Evolutionary conservation across 2,329 filamentous ascomycete species (phyloP), one percentile per base, ranked within the genome.

Genomic region (Orbilia blumenaviensis): DNA sequence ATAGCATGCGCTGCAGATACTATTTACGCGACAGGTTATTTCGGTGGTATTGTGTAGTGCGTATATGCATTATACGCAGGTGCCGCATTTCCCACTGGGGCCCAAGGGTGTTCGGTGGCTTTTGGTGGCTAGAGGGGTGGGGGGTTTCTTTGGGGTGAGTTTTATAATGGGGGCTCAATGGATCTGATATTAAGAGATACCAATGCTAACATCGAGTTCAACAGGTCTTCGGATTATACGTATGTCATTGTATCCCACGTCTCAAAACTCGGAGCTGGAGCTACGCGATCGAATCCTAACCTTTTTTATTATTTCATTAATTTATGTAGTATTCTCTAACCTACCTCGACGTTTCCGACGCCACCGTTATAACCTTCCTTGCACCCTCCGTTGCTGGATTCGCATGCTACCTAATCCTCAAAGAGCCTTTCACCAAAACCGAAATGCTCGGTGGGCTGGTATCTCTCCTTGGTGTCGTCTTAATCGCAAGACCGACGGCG

Each of bases 291-390:
- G 23, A 54, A 61, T 46, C 61, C 73, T 34, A 76, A 44, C 9
- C 8, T 9, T 23, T 46, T 42, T 62, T n/a, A n/a, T n/a, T n/a
- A n/a, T n/a, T n/a, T n/a, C n/a, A n/a, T n/a, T n/a, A n/a, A 7
- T 66, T 14, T 34, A 16, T 41, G 38, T 41, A 75, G 86, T 85
- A 89, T 80, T 90, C 88, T 6, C 84, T 92, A 69, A 87, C 92
- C 81, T 96, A 96, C 80, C 87, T 97, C 2, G 92, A 92, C 0
- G 86, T 97, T 1, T 91, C 92, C 14, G 93, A 97, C 81, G 93
- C 93, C 1, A 95, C 92, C 0, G 93, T 97, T 34, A 90, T 97
- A 63, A 95, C 92, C 7, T 97, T 97, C 81, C 86, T 97, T 4
- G 88, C 91, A 0, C 94, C 94, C 0, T 90, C 90, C 12, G 86